Evolutionary conservation across 164 flowering plant genomes (phyloP), one percentile per base, ranked within the genome.

Genomic region (Vitis rotundifolia): DNA sequence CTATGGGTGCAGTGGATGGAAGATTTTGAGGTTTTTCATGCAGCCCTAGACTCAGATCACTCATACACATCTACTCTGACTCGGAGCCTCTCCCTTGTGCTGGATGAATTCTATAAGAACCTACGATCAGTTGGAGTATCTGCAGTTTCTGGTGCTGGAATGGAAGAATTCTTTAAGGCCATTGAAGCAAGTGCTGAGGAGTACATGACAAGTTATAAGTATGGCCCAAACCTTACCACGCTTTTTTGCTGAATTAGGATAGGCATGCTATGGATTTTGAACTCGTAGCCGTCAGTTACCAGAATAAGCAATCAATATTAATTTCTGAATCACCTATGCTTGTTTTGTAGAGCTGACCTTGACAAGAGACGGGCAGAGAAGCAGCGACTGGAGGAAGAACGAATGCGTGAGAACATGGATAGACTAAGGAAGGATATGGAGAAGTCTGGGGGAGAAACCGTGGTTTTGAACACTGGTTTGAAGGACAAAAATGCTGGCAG

Each of bases 181-280:
- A 79, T 95, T 69, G 92, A 93, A 65, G 86, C 86, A 18, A 90
- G 99, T 78, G 88, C 97, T 48, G 88, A 88, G 26, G 99, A 95
- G 75, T 95, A 82, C 87, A 90, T 93, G 98, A 92, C 86, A 64
- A 91, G 72, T 57, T 95, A 95, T 75, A 95, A 86, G 98, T 95
- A 85, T 31, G 31, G 14, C 62, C 67, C 59, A 6, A 47, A 59
- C 61, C 61, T 60, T 3, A 44, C 16, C 3, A 26, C 31, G 22
- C 37, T 67, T 47, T 64, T 12, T 12, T 16, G 7, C 48, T 31
- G 7, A 48, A 11, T 48, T 55, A 16, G 7, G 15, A 19, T 22
- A 9, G 11, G n/a, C 6, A 44, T 12, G 19, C 52, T 49, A 15
- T 15, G 13, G 59, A 11, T 63, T 53, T 56, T 37, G n/a, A 60